These are phyloP conservation scores for Tuber borchii DNA, from an alignment of 495 filamentous ascomycete species.

Conservation along the genomic window DNA sequence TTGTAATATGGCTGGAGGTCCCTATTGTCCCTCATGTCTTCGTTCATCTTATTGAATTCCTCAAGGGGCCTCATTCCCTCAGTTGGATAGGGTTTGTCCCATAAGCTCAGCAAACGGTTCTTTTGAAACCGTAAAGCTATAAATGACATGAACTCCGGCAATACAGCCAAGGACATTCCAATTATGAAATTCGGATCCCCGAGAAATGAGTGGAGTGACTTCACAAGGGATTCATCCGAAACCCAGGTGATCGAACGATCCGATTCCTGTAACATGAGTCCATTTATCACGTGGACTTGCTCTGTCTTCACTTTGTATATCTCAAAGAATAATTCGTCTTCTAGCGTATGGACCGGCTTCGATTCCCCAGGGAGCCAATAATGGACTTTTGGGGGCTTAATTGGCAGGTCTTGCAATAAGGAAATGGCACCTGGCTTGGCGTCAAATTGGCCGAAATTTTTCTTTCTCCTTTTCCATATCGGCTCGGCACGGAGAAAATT, in stretches of 20 bases:
- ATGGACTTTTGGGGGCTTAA: not conserved
- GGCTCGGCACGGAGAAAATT: not conserved
- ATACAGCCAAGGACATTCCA: not conserved
- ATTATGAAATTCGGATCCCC: conserved; percentile 3
- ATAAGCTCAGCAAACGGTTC: not conserved
- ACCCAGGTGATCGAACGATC: conserved; percentile 8
- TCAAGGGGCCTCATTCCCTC: too few species aligned
- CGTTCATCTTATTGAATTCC: not conserved
- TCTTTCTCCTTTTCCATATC: conserved; percentile 7
- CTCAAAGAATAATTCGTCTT: conserved; percentile 15
- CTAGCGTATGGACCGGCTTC: not conserved
- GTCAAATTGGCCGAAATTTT: conserved; percentile 8
- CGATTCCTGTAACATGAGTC: conserved; percentile 10
- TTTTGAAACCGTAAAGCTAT: not conserved
- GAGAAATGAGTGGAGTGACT: conserved; percentile 6
- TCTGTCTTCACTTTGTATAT: conserved; percentile 1
- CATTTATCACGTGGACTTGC: conserved; percentile 10
- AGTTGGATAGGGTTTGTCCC: too few species aligned
- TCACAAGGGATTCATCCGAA: conserved; percentile 10
- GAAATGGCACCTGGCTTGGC: conserved; percentile 10
- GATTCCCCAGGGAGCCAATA: not conserved
- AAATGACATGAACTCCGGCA: not conserved
- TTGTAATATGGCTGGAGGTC: conserved; percentile 1
- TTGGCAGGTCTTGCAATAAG: conserved; percentile 13
- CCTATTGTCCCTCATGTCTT: not conserved